Percentiles rank a stretch among this genome's conserved stretches.
Evolutionary conservation across 179 eudicot genomes (phyloP).

Genomic region (Actinidia arguta): DNA sequence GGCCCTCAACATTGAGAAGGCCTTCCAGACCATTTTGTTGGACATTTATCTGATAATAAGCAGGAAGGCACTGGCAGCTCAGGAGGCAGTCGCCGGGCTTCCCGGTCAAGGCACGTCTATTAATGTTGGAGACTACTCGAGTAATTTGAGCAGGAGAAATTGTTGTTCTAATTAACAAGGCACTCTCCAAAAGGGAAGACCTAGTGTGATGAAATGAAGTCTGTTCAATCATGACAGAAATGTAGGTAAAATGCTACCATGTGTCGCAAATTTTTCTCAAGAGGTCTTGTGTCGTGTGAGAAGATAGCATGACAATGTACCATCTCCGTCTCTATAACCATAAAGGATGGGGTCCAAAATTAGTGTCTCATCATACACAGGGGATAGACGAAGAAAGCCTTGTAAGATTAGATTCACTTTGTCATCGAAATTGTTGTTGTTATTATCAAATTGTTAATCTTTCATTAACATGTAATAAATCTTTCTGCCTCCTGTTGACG

Average conservation of each 20-base stretch:
- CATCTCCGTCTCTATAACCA: background rate
- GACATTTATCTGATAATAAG: constrained; percentile 61
- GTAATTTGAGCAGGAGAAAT: constrained; percentile 18
- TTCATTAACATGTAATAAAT: background rate
- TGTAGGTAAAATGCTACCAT: background rate
- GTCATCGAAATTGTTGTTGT: background rate
- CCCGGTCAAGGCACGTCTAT: constrained; percentile 50
- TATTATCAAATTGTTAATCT: background rate
- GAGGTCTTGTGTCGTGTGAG: background rate
- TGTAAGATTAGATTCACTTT: constrained; percentile 12
- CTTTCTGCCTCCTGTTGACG: background rate
- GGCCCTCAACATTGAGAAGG: constrained; percentile 83
- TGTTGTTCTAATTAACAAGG: constrained; percentile 40
- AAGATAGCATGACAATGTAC: background rate
- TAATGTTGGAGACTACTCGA: constrained; percentile 35
- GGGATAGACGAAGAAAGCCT: constrained; percentile 12
- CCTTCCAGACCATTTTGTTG: constrained; percentile 58
- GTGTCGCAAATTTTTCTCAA: background rate
- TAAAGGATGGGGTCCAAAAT: background rate
- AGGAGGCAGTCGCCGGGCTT: constrained; percentile 36
- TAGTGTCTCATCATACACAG: background rate
- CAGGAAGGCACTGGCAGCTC: constrained; percentile 55
- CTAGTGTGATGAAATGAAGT: background rate
- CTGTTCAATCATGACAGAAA: background rate
- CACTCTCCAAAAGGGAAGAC: background rate